phyloP scores from a whole-genome alignment of 345 rosid genomes.

The Arabidopsis suecica region DNA sequence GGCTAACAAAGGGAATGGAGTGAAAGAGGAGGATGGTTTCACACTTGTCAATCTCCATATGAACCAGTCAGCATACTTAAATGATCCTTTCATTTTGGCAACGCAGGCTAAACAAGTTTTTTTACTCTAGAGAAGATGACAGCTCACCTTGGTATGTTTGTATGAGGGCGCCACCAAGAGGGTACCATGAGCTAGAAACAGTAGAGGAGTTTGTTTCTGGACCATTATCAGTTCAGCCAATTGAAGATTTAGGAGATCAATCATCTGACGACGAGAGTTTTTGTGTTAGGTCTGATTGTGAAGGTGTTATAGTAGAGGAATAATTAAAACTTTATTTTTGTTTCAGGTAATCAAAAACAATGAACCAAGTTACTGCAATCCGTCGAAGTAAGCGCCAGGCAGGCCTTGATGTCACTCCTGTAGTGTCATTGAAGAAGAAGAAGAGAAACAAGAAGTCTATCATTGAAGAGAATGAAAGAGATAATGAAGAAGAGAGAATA shows the following conservation, averaged over 20 bases:
- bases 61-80: background rate
- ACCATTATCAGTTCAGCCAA: background rate
- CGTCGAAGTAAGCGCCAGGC: slow-evolving; percentile 8
- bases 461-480: background rate
- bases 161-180: background rate
- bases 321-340: background rate
- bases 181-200: background rate
- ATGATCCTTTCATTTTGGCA: background rate
- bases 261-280: background rate
- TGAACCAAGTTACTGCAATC: background rate
- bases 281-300: slow-evolving; percentile 11
- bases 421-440: background rate
- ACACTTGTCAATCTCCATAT: background rate
- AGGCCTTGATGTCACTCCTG: slow-evolving; percentile 2
- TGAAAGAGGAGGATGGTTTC: slow-evolving; percentile 1
- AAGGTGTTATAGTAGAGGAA: background rate
- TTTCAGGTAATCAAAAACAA: background rate
- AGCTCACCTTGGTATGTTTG: too few relatives aligned
- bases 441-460: background rate
- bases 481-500: too few relatives aligned
- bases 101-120: background rate
- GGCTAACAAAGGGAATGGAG: background rate
- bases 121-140: background rate
- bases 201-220: background rate
- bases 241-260: background rate